Base-by-base conservation (phyloP, 305 asterid species). In the Fraxinus floribunda region DNA sequence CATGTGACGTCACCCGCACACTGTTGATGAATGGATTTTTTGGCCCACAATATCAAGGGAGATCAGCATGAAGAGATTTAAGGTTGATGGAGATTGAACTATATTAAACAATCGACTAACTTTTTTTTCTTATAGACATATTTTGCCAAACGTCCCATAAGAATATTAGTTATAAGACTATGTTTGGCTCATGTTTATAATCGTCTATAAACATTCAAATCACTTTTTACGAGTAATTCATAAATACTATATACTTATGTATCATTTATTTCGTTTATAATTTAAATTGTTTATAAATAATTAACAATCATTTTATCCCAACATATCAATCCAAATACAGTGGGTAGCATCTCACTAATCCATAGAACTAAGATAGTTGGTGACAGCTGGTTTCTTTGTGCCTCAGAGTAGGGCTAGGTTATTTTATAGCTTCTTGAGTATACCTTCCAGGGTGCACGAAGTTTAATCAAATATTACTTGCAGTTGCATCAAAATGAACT, bases 21-120 rank as follows among this genome's bases (percentile, higher is more conserved):
- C 62, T 83, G 85, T 82, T 83, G 72, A 78, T 78, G 46, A 82
- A 55, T 83, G 74, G 90, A 86, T 86, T 86, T 85, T 86, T 85
- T 46, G 84, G 85, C 64, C 46, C 80, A 72, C 62, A 30, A 36
- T 84, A 89, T 85, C 86, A 84, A 91, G 86, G 80, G 79, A 77
- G 84, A 72, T 76, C 64, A 77, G 80, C 83, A 79, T 80, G 68
- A 83, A 83, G 89, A 68, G 85, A 84, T 84, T 84, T 78, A 83
- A 81, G 86, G 86, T 88, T 84, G 74, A 81, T 82, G 85, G 87
- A 81, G 85, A 4, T 78, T 72, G 86, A 81, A 16, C 52, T 41
- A 41, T 10, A 46, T 3, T 46, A 3, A 46, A 13, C n/a, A 13
- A 46, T 46, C 0, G 18, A 46, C 57, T 0, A 13, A 46, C 18